Percentiles rank a stretch among this genome's conserved stretches.
These are phyloP conservation scores for Neonectria neomacrospora DNA, from an alignment of 2,329 filamentous ascomycete genomes.

Conservation along the genomic window DNA sequence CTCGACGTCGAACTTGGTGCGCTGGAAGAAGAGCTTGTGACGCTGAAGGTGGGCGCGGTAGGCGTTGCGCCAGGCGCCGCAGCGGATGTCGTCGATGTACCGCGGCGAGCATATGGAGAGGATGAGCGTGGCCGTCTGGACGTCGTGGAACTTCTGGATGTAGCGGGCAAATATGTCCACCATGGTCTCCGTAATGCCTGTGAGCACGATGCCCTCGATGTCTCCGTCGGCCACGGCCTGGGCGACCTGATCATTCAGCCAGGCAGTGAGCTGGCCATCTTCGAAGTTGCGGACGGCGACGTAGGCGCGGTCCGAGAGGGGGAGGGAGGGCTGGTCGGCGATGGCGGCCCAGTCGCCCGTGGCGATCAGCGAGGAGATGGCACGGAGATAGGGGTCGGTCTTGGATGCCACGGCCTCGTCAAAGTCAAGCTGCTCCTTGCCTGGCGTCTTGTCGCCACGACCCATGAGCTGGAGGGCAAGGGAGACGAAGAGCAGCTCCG, in stretches of 20 bases:
- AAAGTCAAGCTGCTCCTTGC: conserved; percentile 65
- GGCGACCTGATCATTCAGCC: conserved; percentile 73
- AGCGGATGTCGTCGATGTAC: conserved; percentile 82
- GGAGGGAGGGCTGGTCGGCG: conserved; percentile 77
- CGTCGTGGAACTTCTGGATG: conserved; percentile 78
- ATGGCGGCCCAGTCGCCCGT: conserved; percentile 81
- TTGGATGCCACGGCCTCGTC: conserved; percentile 70
- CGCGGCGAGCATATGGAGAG: conserved; percentile 78
- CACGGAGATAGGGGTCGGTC: conserved; percentile 81
- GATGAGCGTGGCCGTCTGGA: conserved; percentile 82
- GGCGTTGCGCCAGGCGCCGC: conserved; percentile 76
- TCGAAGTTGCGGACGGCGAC: conserved; percentile 76
- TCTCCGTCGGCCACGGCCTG: conserved; percentile 73
- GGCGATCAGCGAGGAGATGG: conserved; percentile 81
- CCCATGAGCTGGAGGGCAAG: conserved; percentile 73
- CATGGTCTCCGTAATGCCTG: conserved; percentile 77
- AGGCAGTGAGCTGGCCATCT: conserved; percentile 71
- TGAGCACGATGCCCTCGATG: conserved; percentile 81
- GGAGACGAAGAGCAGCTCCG: conserved; percentile 75
- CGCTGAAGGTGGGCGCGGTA: conserved; percentile 79
- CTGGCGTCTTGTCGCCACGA: conserved; percentile 57
- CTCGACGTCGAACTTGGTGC: conserved; percentile 81
- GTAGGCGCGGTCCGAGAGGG: conserved; percentile 78
- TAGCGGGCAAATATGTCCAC: conserved; percentile 82
- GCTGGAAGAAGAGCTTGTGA: conserved; percentile 78